Base-by-base conservation (phyloP, 192 early-diverging fungal genomes). In the Diversispora eburnea region DNA sequence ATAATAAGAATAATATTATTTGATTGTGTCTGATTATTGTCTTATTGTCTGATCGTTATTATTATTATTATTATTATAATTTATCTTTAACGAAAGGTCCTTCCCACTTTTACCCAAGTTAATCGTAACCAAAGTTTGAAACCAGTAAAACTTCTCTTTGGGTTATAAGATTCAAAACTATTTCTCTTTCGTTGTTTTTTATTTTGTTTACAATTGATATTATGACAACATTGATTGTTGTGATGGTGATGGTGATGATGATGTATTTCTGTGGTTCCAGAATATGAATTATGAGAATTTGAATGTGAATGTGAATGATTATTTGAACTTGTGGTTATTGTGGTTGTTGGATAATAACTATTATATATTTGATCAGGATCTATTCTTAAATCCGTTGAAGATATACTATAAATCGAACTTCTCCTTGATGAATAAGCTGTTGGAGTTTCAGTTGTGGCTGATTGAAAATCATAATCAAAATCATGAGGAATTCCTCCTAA, bases 111-210 rank as follows among this genome's bases (percentile, higher is more conserved):
- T 8, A 72, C 70, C 70, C 57, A 61, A 61, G 70, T 72, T 19
- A 72, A 72, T 72, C 70, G 22, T n/a, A 45, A 19, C 70, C 70
- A 72, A 25, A 72, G 58, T 42, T 56, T 54, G 42, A 72, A 62
- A 25, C 70, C 70, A 33, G 58, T 72, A 61, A 72, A 42, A 47
- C 70, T 72, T 72, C 58, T 46, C 13, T 45, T 39, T n/a, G 70
- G 70, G 19, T 57, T 72, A 61, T 72, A 72, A 6, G 56, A 62
- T 22, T 55, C 22, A 3, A 22, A 70, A 33, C 46, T 46, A 46
- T 61, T 42, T 13, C 55, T 22, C n/a, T 61, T 72, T 33, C 25
- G 25, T 48, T 60, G 1, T 58, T 51, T 17, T 39, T 72, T 59
- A 22, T 20, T 15, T 17, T 70, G 52, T 22, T 72, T 72, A n/a